Conservation (phyloP, 441 rosid species). For the Aleurites moluccanus region DNA sequence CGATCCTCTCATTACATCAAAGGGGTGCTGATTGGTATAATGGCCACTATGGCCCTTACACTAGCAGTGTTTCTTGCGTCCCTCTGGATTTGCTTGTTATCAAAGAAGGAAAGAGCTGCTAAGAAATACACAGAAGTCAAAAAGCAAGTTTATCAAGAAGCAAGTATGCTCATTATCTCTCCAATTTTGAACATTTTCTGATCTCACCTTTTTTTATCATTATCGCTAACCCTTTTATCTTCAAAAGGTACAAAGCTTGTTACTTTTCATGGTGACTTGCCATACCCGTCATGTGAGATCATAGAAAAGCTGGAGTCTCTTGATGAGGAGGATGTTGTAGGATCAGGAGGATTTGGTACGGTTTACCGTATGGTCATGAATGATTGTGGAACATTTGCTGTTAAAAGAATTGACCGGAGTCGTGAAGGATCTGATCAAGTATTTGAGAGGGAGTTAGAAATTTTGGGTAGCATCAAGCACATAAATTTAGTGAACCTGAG, state of each 20-base stretch:
- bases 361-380: slow-evolving; percentile 98
- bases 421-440: slow-evolving; percentile 90
- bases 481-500: slow-evolving; percentile 87
- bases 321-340: slow-evolving; percentile 87
- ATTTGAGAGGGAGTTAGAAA: slow-evolving; percentile 88
- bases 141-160: slow-evolving; percentile 71
- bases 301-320: slow-evolving; percentile 94
- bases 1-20: slow-evolving; percentile 80
- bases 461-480: slow-evolving; percentile 93
- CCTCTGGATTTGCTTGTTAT: slow-evolving; percentile 73
- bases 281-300: slow-evolving; percentile 77
- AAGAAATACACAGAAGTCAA: slow-evolving; percentile 86
- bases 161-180: slow-evolving; percentile 42
- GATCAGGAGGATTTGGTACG: slow-evolving; percentile 94
- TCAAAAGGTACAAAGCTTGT: slow-evolving; percentile 70
- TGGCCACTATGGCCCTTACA: slow-evolving; percentile 70
- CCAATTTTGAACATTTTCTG: neutral
- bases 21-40: slow-evolving; percentile 78
- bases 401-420: slow-evolving; percentile 78
- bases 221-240: neutral
- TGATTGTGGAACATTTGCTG: slow-evolving; percentile 96
- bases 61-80: slow-evolving; percentile 63
- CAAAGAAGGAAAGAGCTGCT: slow-evolving; percentile 86
- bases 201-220: neutral
- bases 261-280: slow-evolving; percentile 94